Evolutionary conservation across 83 land plant species (phyloP), one percentile per base, ranked within the genome.

Genomic region (Picea abies): DNA sequence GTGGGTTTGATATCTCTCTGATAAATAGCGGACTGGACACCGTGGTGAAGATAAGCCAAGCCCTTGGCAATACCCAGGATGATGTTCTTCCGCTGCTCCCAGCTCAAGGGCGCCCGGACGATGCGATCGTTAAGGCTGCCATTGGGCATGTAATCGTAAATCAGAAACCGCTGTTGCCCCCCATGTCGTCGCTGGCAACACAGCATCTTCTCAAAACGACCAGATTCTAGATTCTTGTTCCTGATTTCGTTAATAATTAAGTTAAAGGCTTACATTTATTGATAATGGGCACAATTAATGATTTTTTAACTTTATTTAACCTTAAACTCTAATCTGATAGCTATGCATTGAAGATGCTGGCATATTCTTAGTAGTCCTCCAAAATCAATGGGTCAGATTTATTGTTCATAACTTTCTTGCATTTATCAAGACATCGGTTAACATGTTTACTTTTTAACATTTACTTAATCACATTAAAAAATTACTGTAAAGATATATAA

Each of bases 201-300:
- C 97, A 95, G 82, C 90, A 93, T 19, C 97, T 95, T 56, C 93
- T 61, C n/a, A 95, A 85, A 1, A 92, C 90, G 4, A 95, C 97
- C 0, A 95, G 90, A 70, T 95, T 95, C 37, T 88, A 84, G 88
- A n/a, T n/a, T n/a, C n/a, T n/a, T n/a, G n/a, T 95, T 95, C 84
- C 91, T 90, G 78, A 93, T 86, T 65, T 87, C 90, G 26, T 93
- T 93, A 63, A 95, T 88, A 41, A 95, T 92, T 58, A n/a, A n/a
- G n/a, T n/a, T n/a, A n/a, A n/a, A n/a, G n/a, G n/a, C n/a, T n/a
- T n/a, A n/a, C n/a, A n/a, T n/a, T n/a, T n/a, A n/a, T n/a, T n/a
- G n/a, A n/a, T n/a, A n/a, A n/a, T n/a, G n/a, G n/a, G n/a, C n/a
- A n/a, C n/a, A n/a, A n/a, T n/a, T n/a, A n/a, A n/a, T n/a, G n/a